Evolutionary conservation across 352 stramenopile genomes (phyloP).

Genomic region (Phytophthora pisi): DNA sequence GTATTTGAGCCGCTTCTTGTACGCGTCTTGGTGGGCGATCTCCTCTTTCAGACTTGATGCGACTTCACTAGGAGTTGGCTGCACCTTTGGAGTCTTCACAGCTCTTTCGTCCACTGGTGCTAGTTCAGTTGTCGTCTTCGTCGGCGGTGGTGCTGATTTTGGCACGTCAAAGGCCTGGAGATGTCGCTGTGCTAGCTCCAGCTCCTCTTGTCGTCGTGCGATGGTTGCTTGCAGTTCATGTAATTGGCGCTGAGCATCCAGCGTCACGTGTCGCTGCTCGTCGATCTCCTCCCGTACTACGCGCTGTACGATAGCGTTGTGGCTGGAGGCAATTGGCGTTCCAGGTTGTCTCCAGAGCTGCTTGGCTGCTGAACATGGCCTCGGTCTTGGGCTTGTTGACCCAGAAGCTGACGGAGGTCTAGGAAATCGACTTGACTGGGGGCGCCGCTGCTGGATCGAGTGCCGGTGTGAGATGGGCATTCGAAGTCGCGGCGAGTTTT

Average conservation of each 20-base stretch:
- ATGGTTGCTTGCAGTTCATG: slow-evolving; percentile 48
- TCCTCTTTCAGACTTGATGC: slow-evolving; percentile 45
- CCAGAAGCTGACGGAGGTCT: slow-evolving; percentile 7
- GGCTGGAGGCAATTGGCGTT: slow-evolving; percentile 6
- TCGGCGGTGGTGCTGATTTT: background rate
- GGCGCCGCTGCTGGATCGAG: slow-evolving; percentile 11
- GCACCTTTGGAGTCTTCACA: slow-evolving; percentile 10
- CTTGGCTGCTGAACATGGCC: slow-evolving; percentile 18
- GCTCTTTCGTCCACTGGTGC: slow-evolving; percentile 6
- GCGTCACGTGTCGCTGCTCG: slow-evolving; percentile 52
- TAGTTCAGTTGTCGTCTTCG: slow-evolving; percentile 10
- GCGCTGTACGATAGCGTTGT: slow-evolving; percentile 36
- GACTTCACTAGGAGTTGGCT: background rate
- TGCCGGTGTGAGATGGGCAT: slow-evolving; percentile 1
- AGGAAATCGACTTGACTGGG: slow-evolving; percentile 22
- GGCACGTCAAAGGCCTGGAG: slow-evolving; percentile 34
- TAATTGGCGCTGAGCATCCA: slow-evolving; percentile 49
- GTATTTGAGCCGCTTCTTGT: slow-evolving; percentile 61
- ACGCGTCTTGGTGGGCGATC: slow-evolving; percentile 49
- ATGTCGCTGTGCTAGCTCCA: slow-evolving; percentile 45
- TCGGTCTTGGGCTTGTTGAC: slow-evolving; percentile 17
- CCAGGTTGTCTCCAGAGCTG: slow-evolving; percentile 33
- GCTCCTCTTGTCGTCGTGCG: slow-evolving; percentile 40
- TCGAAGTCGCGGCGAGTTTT: slow-evolving; percentile 5
- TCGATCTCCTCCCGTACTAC: slow-evolving; percentile 68